Conservation (phyloP, 306 rosid species). For the Corylus americana region DNA sequence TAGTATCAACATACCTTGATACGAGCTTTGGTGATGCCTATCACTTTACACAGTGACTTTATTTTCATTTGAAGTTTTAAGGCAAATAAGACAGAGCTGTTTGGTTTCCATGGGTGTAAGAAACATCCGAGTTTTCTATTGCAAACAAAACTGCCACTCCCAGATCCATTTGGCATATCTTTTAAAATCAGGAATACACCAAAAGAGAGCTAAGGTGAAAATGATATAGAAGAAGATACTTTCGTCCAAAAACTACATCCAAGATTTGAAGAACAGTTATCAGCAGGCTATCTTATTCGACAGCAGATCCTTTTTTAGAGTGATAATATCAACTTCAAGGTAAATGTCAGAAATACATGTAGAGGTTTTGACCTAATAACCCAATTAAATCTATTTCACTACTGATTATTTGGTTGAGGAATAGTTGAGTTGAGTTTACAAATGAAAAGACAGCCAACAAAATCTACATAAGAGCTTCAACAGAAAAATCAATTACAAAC, state of each 20-base stretch:
- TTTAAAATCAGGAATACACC: not conserved
- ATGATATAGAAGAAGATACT: not conserved
- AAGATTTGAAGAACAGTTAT: not conserved
- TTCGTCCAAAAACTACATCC: not conserved
- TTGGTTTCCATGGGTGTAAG: conserved; percentile 5
- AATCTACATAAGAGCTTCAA: not conserved
- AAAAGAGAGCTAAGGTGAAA: not conserved
- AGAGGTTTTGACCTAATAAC: not conserved
- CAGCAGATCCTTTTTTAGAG: not conserved
- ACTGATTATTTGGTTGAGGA: too few species aligned
- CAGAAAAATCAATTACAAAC: not conserved
- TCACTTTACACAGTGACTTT: conserved; percentile 5
- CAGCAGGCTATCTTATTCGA: not conserved
- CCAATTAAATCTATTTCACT: too few species aligned
- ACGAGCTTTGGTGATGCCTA: conserved; percentile 10
- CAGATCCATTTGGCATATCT: not conserved
- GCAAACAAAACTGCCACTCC: conserved; percentile 17
- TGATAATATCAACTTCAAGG: not conserved
- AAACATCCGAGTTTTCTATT: not conserved
- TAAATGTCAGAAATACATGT: not conserved
- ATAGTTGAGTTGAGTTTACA: not conserved
- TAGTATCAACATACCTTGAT: not conserved
- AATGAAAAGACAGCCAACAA: not conserved
- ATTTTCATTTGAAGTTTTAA: conserved; percentile 19
- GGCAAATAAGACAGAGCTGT: conserved; percentile 7